Conservation (phyloP, 805 yeast species). For the Yamadazyma tumulicola region DNA sequence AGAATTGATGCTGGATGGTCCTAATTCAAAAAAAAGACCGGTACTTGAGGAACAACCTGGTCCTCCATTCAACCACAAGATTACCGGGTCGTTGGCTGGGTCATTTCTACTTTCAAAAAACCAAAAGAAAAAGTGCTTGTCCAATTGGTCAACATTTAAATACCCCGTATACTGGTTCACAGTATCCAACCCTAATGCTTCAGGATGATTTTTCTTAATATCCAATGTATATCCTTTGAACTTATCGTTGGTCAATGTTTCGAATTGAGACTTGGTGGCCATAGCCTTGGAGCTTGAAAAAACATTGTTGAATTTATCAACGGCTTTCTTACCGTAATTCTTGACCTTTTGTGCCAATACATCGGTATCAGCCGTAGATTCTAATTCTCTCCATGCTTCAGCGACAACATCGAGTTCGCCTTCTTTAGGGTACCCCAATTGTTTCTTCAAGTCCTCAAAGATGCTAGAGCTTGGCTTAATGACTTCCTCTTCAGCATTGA, state of each 20-base stretch:
- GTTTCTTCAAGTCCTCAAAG: conserved; percentile 6
- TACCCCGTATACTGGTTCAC: conserved; percentile 39
- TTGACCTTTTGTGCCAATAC: conserved; percentile 10
- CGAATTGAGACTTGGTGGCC: conserved; percentile 11
- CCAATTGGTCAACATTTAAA: conserved; percentile 31
- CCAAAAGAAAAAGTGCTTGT: conserved; percentile 89
- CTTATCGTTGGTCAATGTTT: conserved; percentile 17
- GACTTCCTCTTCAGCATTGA: conserved; percentile 3
- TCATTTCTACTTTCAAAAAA: conserved; percentile 88
- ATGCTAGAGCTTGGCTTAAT: not conserved
- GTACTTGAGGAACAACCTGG: conserved; percentile 94
- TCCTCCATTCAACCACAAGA: conserved; percentile 94
- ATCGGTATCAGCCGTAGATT: conserved; percentile 9
- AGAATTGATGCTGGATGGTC: conserved; percentile 73
- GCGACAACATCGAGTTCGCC: conserved; percentile 8
- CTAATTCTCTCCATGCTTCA: conserved; percentile 17
- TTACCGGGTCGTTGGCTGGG: conserved; percentile 80
- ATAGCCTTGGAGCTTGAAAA: not conserved
- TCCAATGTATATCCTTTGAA: conserved; percentile 26
- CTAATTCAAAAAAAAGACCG: conserved; percentile 87
- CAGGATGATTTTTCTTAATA: conserved; percentile 32
- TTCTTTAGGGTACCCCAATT: conserved; percentile 8
- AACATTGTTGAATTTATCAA: conserved; percentile 2
- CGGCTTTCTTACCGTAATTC: conserved; percentile 1
- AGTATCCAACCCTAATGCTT: conserved; percentile 32